Evolutionary conservation across 306 rosid species (phyloP), one percentile per base, ranked within the genome.

Genomic region (Cajanus cajan): DNA sequence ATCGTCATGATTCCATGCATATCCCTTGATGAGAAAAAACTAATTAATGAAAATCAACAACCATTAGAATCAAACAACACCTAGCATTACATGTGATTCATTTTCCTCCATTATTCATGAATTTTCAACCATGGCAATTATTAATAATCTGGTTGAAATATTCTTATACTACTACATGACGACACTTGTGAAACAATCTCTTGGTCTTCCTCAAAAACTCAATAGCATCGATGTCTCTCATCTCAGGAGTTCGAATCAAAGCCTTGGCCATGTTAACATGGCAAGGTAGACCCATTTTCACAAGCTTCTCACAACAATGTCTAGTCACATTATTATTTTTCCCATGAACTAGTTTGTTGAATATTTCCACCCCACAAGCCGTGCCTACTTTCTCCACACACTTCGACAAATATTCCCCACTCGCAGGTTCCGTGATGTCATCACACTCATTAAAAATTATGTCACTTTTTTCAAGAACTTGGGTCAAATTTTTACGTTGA

Each of bases 281-380:
- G 36, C 82, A 82, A 59, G 22, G 0, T 2, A 5, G 2, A 25
- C 84, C 80, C 43, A 31, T 59, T 39, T 12, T 21, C 45, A 69
- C 62, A 50, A 82, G 33, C 34, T 69, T 82, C 15, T n/a, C 14
- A 21, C 85, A 76, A 19, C 82, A 76, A 7, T 8, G 21, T 34
- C 16, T 14, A 0, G 21, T 15, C 7, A 68, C 57, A 5, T 16
- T 24, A 5, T 50, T 0, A 5, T 2, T 6, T 5, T 13, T 22
- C 4, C 11, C 10, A 25, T 13, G 15, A 4, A 19, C 1, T 16
- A 75, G 0, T 6, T 61, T 47, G 4, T 13, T 0, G 14, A 0
- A 5, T 4, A 82, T 21, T 40, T 76, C 13, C 2, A 37, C 36
- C 33, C 47, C 78, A 21, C 81, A 76, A 0, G 15, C 1, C 4